Evolutionary conservation across 352 stramenopile genomes (phyloP), one percentile per base, ranked within the genome.

Genomic region (Globisporangium solare): DNA sequence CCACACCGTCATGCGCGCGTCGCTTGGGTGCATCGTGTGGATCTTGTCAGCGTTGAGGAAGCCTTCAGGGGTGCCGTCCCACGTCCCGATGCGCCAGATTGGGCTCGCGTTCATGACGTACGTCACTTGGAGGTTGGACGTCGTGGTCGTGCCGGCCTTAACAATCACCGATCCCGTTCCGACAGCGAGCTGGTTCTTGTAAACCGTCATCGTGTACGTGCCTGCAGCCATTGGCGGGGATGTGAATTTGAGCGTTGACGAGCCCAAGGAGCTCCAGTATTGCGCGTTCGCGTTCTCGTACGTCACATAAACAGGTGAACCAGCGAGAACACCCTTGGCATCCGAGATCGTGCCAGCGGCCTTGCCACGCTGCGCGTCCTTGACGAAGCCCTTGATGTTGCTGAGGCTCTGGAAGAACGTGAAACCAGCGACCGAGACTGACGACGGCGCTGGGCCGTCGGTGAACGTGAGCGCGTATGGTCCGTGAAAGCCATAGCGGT

Each of bases 31-130:
- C 73, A 83, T 79, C 37, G 39, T 65, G 54, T 74, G 67, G 58
- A 85, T 80, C 66, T 77, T 85, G 64, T 79, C 62, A 4, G 74
- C 63, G 49, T 85, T 85, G 1, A 75, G 27, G 56, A 85, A 81
- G 12, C 72, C 72, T 21, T 71, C 58, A 17, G 75, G 73, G 0
- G 73, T 81, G 22, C 75, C 75, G 37, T 85, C 75, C 72, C 72
- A 85, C 47, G 57, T 51, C 10, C 75, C 75, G 24, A 83, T 83
- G 45, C 63, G 66, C 75, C 75, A 85, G 54, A 83, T 55, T 12
- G 72, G 63, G 7, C 58, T 47, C 4, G 53, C 39, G 14, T 60
- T 65, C 7, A 61, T 24, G 0, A 61, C 55, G 53, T 60, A 73
- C 1, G 56, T 68, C 11, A 85, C 68, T 6, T 64, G 37, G 17